Percentiles rank a stretch among this genome's conserved stretches.
These are phyloP conservation scores for Pontederia paniculata DNA, from an alignment of 176 grass and related monocot genomes.

Conservation along the genomic window DNA sequence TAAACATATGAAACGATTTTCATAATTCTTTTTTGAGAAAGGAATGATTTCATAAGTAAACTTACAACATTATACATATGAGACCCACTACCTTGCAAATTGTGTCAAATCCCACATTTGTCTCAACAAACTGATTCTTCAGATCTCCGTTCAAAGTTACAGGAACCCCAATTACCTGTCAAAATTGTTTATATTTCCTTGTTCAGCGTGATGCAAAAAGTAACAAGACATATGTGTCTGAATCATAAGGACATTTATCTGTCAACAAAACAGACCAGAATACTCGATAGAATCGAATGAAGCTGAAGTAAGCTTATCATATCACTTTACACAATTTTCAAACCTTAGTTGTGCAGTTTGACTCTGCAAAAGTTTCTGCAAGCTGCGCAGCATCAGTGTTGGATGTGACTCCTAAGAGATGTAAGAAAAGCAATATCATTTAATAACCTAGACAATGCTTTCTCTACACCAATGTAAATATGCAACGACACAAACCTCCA, in stretches of 20 bases:
- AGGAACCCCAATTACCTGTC: constrained; percentile 92
- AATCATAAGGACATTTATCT: not conserved
- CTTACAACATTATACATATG: not conserved
- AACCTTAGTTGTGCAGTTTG: constrained; percentile 90
- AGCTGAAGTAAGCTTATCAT: too few species aligned
- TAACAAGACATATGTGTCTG: not conserved
- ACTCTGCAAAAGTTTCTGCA: constrained; percentile 93
- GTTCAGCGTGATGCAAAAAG: not conserved
- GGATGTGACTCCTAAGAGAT: constrained; percentile 85
- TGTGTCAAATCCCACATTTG: constrained; percentile 94
- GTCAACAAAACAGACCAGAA: not conserved
- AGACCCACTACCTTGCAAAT: constrained; percentile 72
- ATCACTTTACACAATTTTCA: too few species aligned
- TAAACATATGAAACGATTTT: too few species aligned
- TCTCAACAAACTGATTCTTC: constrained; percentile 98
- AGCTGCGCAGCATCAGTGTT: constrained; percentile 95
- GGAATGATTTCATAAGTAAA: not conserved
- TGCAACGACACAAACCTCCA: constrained; percentile 48
- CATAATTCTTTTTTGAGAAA: not conserved
- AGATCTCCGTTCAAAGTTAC: constrained; percentile 98
- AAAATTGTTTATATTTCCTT: constrained; percentile 1
- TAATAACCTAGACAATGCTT: not conserved
- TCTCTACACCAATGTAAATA: not conserved
- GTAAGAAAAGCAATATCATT: not conserved
- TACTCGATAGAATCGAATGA: too few species aligned